Percentiles rank a stretch among this genome's conserved stretches.
phyloP scores from a whole-genome alignment of 331 rosid genomes.

The Rhamnella rubrinervis region DNA sequence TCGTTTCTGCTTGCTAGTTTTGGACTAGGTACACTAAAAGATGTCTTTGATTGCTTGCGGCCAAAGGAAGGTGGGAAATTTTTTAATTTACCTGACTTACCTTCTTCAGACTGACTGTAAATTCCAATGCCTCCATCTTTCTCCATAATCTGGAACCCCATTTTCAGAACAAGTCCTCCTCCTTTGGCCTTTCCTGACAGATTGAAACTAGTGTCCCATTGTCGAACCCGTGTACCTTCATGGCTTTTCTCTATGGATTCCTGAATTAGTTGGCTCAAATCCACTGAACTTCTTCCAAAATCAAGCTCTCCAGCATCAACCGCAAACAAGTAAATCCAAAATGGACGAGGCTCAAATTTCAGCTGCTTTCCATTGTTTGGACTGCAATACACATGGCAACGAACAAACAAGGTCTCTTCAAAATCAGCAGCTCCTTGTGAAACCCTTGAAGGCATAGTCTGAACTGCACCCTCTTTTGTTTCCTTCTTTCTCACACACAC shows the following conservation, averaged over 20 bases:
- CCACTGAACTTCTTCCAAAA: conserved; percentile 71
- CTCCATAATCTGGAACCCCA: conserved; percentile 96
- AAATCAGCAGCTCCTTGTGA: conserved; percentile 92
- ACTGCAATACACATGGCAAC: conserved; percentile 67
- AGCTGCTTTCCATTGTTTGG: conserved; percentile 43
- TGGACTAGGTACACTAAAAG: conserved; percentile 94
- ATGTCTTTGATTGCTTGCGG: conserved; percentile 79
- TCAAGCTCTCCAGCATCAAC: conserved; percentile 90
- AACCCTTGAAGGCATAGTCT: conserved; percentile 94
- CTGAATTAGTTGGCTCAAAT: conserved; percentile 61
- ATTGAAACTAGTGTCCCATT: conserved; percentile 75
- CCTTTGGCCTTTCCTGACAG: conserved; percentile 87
- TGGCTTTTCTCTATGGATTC: conserved; percentile 71
- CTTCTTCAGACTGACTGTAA: conserved; percentile 49
- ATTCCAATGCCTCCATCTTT: conserved; percentile 87
- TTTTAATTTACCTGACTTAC: conserved; percentile 44
- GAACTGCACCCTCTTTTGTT: conserved; percentile 86
- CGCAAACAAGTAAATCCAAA: conserved; percentile 73
- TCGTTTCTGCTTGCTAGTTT: conserved; percentile 57
- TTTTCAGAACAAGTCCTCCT: conserved; percentile 74
- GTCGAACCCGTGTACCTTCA: conserved; percentile 68
- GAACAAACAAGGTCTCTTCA: conserved; percentile 86
- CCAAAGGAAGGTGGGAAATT: conserved; percentile 47
- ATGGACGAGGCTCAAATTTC: conserved; percentile 81
- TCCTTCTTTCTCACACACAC: conserved; percentile 89